phyloP scores from a whole-genome alignment of 768 basidiomycete species.

The Pleurotus eryngii region DNA sequence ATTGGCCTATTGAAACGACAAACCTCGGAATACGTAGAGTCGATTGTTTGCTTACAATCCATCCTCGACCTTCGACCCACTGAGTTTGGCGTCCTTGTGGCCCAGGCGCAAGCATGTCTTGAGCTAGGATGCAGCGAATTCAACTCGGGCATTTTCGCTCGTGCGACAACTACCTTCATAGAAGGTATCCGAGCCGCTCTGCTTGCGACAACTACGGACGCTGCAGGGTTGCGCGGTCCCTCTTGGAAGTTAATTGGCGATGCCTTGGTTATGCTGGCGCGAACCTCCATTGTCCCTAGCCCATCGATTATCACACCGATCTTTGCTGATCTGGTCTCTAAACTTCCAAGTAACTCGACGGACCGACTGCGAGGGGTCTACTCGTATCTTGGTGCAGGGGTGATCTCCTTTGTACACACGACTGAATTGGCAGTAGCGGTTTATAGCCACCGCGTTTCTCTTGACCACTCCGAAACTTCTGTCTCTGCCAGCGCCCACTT shows the following conservation, averaged over 20 bases:
- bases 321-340: slow-evolving; percentile 30
- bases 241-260: slow-evolving; percentile 87
- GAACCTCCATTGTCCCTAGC: slow-evolving; percentile 45
- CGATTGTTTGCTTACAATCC: slow-evolving; percentile 60
- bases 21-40: slow-evolving; percentile 70
- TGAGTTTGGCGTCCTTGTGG: slow-evolving; percentile 70
- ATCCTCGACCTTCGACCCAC: slow-evolving; percentile 54
- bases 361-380: slow-evolving; percentile 42
- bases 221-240: slow-evolving; percentile 57
- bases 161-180: slow-evolving; percentile 74
- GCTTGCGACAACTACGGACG: slow-evolving; percentile 31
- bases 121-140: slow-evolving; percentile 67
- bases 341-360: slow-evolving; percentile 37
- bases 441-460: slow-evolving; percentile 58
- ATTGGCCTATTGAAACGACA: slow-evolving; percentile 83
- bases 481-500: slow-evolving; percentile 61
- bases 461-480: slow-evolving; percentile 50
- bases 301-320: slow-evolving; percentile 31
- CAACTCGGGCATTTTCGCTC: slow-evolving; percentile 63
- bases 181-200: slow-evolving; percentile 53
- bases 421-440: slow-evolving; percentile 52
- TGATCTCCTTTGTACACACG: slow-evolving; percentile 18
- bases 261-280: slow-evolving; percentile 64
- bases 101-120: slow-evolving; percentile 70
- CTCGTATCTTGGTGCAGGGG: slow-evolving; percentile 22